phyloP scores from a whole-genome alignment of 169 alveolate species.

The Plasmodium coatneyi region DNA sequence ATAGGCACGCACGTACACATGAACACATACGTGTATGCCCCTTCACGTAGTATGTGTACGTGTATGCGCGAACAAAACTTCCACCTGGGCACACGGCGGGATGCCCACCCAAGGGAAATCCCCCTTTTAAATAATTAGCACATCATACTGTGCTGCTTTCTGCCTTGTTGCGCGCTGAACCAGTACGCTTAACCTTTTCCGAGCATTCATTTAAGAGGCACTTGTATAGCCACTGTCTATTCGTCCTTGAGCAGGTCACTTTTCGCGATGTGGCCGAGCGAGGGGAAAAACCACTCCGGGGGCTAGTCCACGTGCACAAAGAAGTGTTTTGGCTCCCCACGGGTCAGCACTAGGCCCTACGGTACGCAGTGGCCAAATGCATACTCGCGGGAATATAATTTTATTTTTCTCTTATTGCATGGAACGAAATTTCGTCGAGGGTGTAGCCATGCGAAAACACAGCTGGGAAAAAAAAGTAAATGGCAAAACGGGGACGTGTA shows the following conservation, averaged over 20 bases:
- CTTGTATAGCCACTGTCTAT: not conserved
- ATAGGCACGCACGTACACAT: too few relatives aligned
- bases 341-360: not conserved
- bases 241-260: not conserved
- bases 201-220: not conserved
- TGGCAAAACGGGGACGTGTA: not conserved
- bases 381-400: not conserved
- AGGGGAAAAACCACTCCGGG: too few relatives aligned
- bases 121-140: not conserved
- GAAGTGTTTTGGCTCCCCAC: not conserved
- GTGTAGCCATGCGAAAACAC: not conserved
- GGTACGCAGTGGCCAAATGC: not conserved
- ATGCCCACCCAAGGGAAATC: not conserved
- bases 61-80: not conserved
- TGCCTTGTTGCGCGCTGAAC: not conserved
- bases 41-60: too few relatives aligned
- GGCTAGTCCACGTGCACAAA: not conserved
- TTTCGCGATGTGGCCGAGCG: not conserved
- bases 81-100: not conserved
- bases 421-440: not conserved
- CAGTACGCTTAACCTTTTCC: not conserved
- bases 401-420: not conserved
- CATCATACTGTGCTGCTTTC: not conserved
- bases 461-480: not conserved
- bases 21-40: too few relatives aligned